Evolutionary conservation across 768 basidiomycete genomes (phyloP), one percentile per base, ranked within the genome.

Genomic region (Xerocomellus chrysenteron): DNA sequence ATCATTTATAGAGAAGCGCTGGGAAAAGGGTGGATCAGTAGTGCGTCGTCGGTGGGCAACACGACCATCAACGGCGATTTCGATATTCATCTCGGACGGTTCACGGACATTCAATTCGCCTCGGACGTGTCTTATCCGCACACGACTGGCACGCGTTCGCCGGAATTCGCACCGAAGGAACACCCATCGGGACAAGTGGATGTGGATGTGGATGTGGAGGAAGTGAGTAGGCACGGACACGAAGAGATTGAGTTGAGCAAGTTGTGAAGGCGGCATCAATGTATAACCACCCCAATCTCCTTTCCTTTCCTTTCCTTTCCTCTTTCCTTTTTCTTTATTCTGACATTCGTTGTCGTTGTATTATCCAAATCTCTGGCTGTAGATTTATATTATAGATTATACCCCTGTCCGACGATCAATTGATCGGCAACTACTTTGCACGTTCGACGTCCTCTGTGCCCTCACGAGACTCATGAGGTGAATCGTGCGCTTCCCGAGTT

Each of bases 221-320:
- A 90, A 84, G 6, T 94, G 19, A 21, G 36, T 75, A 0, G 86
- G 37, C 10, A 39, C 14, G 16, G 13, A 84, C 28, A 90, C 83
- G 30, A 94, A 55, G 55, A 52, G 30, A 60, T 64, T 8, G 61
- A 55, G 45, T 17, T 59, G 57, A 19, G 37, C 47, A 50, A 37
- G 46, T 3, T 42, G 16, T 55, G 30, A 24, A 48, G 21, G 10
- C 26, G 36, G 14, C 35, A 39, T 35, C 33, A 13, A 35, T 12
- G 12, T 35, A 35, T 35, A 3, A 35, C 12, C 13, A 35, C 33
- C 33, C 11, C 12, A 35, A 13, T 35, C 13, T 11, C 32, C 10
- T 32, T 32, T 32, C 32, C 33, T 35, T 35, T 32, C 32, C 33
- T 35, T 35, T 35, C 8, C 12, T 33, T 12, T 11, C 11, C 11